These are phyloP conservation scores for Colletotrichum sansevieriae DNA, from an alignment of 2,329 filamentous ascomycete genomes.

Conservation along the genomic window DNA sequence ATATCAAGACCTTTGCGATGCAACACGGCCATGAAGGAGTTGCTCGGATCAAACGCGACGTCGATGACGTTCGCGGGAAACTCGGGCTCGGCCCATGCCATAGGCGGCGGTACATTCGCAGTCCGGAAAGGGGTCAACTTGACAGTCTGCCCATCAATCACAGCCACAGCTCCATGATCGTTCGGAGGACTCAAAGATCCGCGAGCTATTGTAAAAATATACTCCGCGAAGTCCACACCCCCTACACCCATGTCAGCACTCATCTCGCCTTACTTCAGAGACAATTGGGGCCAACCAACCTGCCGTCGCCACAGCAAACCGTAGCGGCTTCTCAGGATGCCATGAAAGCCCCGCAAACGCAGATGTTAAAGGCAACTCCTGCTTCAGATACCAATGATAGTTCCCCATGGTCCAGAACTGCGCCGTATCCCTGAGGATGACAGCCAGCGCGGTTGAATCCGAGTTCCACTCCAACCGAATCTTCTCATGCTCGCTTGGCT, in stretches of 20 bases:
- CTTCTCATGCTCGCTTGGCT: constrained; percentile 65
- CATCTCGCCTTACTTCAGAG: neutral
- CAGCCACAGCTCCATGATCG: constrained; percentile 84
- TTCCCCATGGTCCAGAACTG: constrained; percentile 98
- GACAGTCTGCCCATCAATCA: constrained; percentile 83
- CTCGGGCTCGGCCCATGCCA: constrained; percentile 83
- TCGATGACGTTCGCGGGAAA: constrained; percentile 76
- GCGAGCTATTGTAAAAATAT: constrained; percentile 74
- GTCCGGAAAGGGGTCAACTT: constrained; percentile 88
- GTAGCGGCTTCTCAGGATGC: constrained; percentile 88
- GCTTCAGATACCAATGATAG: constrained; percentile 98
- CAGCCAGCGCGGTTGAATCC: constrained; percentile 90
- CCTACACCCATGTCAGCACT: constrained; percentile 49
- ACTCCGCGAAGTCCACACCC: constrained; percentile 72
- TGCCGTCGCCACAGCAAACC: constrained; percentile 68
- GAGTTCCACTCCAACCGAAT: constrained; percentile 87
- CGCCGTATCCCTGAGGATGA: constrained; percentile 79
- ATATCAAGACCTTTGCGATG: constrained; percentile 75
- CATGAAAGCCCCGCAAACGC: constrained; percentile 66
- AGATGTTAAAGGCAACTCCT: constrained; percentile 73
- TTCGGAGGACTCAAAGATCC: constrained; percentile 78
- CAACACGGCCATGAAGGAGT: constrained; percentile 78
- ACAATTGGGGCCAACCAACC: constrained; percentile 53
- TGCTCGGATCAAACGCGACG: constrained; percentile 77
- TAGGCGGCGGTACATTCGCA: constrained; percentile 91